Conservation (phyloP, 495 filamentous ascomycete genomes). For the Penicillium lagena region DNA sequence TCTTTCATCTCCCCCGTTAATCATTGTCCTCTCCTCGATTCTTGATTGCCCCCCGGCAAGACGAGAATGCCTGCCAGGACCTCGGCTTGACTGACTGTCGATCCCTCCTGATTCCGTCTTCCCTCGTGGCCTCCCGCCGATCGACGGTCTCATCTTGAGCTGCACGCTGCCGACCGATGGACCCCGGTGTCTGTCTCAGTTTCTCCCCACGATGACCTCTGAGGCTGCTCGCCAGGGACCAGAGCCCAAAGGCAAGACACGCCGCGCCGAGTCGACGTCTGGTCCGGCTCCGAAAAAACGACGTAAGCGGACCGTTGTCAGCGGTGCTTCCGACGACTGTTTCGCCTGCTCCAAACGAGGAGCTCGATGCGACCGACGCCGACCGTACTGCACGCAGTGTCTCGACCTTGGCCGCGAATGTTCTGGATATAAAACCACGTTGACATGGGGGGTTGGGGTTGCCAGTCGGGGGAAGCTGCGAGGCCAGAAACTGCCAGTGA, state of each 20-base stretch:
- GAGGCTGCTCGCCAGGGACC: conserved; percentile 8
- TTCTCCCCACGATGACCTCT: conserved; percentile 10
- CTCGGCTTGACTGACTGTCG: no score
- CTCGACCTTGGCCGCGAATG: conserved; percentile 88
- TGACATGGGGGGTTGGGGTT: conserved; percentile 97
- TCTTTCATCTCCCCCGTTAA: background rate
- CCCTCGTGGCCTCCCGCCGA: no score
- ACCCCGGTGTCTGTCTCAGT: conserved; percentile 5
- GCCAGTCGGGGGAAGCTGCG: conserved; percentile 94
- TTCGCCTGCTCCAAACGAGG: conserved; percentile 83
- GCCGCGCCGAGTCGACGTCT: conserved; percentile 27
- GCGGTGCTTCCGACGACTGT: conserved; percentile 90
- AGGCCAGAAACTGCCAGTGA: conserved; percentile 79
- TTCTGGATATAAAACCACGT: conserved; percentile 92
- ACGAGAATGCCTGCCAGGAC: no score
- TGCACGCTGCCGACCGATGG: conserved; percentile 1
- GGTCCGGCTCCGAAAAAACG: conserved; percentile 46
- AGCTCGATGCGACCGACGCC: conserved; percentile 80
- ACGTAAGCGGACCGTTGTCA: conserved; percentile 79
- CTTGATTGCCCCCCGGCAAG: no score
- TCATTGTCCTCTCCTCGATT: no score
- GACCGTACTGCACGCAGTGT: conserved; percentile 94
- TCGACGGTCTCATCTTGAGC: no score
- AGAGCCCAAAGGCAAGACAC: conserved; percentile 19
- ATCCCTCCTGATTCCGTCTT: no score